Evolutionary conservation across 2,329 filamentous ascomycete species (phyloP).

Genomic region (Ascochyta viciae-villosae): DNA sequence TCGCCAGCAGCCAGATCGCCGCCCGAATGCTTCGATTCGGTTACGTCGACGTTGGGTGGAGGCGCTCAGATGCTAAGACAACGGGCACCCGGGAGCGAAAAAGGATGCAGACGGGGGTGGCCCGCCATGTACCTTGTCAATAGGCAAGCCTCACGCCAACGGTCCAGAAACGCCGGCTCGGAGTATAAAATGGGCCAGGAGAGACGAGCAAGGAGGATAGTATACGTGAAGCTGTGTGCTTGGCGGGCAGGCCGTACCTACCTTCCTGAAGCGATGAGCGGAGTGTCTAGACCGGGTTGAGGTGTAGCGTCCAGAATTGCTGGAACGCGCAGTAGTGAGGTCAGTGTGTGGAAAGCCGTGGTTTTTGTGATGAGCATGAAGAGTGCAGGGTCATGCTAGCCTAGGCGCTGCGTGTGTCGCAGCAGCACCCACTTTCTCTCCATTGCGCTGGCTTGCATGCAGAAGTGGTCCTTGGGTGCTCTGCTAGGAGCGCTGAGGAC

Average conservation of each 20-base stretch:
- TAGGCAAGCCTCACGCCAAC: conserved; percentile 45
- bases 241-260: conserved; percentile 32
- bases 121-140: conserved; percentile 34
- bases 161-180: conserved; percentile 35
- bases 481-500: conserved; percentile 13
- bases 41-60: conserved; percentile 47
- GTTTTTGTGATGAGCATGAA: conserved; percentile 21
- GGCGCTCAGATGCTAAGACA: conserved; percentile 45
- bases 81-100: conserved; percentile 39
- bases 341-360: conserved; percentile 23
- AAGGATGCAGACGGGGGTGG: conserved; percentile 37
- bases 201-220: conserved; percentile 19
- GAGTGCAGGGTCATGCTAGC: conserved; percentile 27
- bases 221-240: conserved; percentile 39
- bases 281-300: conserved; percentile 23
- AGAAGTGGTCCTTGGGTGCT: conserved; percentile 20
- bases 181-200: conserved; percentile 38
- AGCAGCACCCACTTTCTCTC: conserved; percentile 28
- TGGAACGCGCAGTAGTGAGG: conserved; percentile 22
- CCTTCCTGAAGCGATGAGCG: conserved; percentile 25
- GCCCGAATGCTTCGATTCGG: conserved; percentile 41
- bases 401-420: conserved; percentile 32
- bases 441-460: conserved; percentile 30
- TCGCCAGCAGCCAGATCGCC: conserved; percentile 49
- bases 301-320: conserved; percentile 27